These are phyloP conservation scores for Rossbeevera mucosa DNA, from an alignment of 768 basidiomycete species.

Conservation along the genomic window DNA sequence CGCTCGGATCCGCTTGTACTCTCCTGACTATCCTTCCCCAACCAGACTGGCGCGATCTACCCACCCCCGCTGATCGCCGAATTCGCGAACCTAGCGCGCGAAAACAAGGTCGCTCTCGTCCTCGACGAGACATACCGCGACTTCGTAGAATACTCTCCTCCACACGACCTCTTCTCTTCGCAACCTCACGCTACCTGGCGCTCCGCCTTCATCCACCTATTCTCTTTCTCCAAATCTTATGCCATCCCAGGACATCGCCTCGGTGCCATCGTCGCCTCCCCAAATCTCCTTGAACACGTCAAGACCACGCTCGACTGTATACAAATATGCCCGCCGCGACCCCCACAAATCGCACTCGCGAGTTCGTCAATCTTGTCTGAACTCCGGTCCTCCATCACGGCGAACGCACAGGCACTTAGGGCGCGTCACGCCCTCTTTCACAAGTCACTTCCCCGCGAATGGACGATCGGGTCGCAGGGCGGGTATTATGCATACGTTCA, in stretches of 20 bases:
- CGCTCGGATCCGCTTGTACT: too few species aligned
- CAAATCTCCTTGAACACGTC: constrained; percentile 43
- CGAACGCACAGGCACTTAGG: constrained; percentile 45
- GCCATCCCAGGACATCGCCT: constrained; percentile 80
- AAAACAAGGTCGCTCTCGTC: constrained; percentile 57
- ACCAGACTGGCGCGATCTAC: constrained; percentile 68
- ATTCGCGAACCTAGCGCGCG: constrained; percentile 57
- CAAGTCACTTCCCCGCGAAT: constrained; percentile 42
- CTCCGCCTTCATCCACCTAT: constrained; percentile 58
- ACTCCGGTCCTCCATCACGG: constrained; percentile 50
- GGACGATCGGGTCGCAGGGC: constrained; percentile 62
- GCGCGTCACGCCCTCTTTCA: constrained; percentile 56
- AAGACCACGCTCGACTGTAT: constrained; percentile 70
- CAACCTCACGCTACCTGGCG: constrained; percentile 47
- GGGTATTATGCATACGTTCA: constrained; percentile 78
- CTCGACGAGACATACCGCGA: constrained; percentile 91
- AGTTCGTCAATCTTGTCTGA: constrained; percentile 45
- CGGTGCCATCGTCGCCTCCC: constrained; percentile 64
- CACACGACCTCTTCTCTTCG: constrained; percentile 50
- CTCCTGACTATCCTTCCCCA: neutral
- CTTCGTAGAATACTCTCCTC: constrained; percentile 52
- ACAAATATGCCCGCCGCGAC: constrained; percentile 75
- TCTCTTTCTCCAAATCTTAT: constrained; percentile 80
- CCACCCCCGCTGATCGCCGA: constrained; percentile 48
- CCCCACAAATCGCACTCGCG: constrained; percentile 63